phyloP scores from a whole-genome alignment of 2,329 filamentous ascomycete genomes.

The Parastagonospora avenae region DNA sequence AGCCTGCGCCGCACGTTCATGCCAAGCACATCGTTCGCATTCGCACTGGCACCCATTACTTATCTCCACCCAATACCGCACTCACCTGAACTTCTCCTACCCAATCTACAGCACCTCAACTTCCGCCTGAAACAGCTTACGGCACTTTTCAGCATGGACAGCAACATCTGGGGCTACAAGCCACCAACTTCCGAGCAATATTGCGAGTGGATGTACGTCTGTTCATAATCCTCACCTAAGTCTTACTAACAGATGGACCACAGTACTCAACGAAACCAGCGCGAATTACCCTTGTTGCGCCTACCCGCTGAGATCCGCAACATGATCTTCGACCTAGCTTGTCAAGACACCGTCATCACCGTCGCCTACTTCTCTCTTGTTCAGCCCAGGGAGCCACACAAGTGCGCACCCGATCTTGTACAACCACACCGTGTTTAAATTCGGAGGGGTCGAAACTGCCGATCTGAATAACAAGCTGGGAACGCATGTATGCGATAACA shows the following conservation, averaged over 20 bases:
- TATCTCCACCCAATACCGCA: no score
- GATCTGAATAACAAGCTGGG: no score
- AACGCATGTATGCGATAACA: neutral
- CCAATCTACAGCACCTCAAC: no score
- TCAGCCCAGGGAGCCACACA: no score
- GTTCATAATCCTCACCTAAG: neutral
- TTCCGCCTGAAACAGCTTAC: no score
- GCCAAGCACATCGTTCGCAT: no score
- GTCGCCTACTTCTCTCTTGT: neutral
- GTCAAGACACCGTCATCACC: neutral
- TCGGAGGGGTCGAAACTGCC: neutral
- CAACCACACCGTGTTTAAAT: neutral
- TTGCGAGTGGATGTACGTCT: neutral
- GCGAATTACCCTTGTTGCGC: neutral
- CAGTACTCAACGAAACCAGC: neutral
- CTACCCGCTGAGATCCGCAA: neutral
- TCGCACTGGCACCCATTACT: no score
- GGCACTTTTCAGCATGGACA: no score
- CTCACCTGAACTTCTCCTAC: no score
- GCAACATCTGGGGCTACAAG: no score
- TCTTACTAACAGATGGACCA: neutral
- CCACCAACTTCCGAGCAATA: neutral
- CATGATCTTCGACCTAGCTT: neutral
- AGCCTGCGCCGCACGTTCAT: no score
- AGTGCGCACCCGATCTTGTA: neutral